Base-by-base conservation (phyloP, 257 asterid genomes). In the Ligustrum vulgare region DNA sequence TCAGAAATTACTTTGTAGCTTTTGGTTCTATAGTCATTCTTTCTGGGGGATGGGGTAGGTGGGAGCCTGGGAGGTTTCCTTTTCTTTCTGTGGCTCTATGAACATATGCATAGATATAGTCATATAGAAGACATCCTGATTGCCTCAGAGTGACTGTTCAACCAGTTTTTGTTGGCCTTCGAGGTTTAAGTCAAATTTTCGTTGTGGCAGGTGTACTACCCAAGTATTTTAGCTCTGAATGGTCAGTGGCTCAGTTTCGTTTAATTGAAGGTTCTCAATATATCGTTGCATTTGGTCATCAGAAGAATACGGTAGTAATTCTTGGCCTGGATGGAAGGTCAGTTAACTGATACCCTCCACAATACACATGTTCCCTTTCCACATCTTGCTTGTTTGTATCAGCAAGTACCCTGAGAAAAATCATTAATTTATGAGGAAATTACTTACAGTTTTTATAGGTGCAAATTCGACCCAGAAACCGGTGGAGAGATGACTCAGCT, bases 311-410 rank as follows among this genome's bases (percentile, higher is more conserved):
- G 3, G 89, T 92, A 66, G 90, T 91, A 36, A 89, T 94, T 83
- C 94, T 94, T 77, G 97, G 98, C 88, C 79, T 92, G 89, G 96
- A 94, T 88, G 98, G 98, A 80, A 92, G 97, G 98, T 94, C 72
- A 77, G 84, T 72, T 64, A 68, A 47, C 64, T 28, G 36, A 9
- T 18, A 11, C n/a, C 67, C 32, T 60, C n/a, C n/a, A n/a, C n/a
- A n/a, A n/a, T n/a, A 25, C 7, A 4, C 67, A 60, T 60, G 10
- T 54, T n/a, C 20, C 23, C 63, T 54, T 13, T 5, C 60, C 60
- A 8, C 22, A 23, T 41, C 49, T 41, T 9, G 49, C 51, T 9
- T 28, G 39, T 11, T 6, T 41, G 5, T 58, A 35, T 20, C 22
- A 43, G 20, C 25, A 4, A 23, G 62, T 47, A 31, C 22, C 23